Base-by-base conservation (phyloP, 805 yeast species). In the Monosporozyma unispora region DNA sequence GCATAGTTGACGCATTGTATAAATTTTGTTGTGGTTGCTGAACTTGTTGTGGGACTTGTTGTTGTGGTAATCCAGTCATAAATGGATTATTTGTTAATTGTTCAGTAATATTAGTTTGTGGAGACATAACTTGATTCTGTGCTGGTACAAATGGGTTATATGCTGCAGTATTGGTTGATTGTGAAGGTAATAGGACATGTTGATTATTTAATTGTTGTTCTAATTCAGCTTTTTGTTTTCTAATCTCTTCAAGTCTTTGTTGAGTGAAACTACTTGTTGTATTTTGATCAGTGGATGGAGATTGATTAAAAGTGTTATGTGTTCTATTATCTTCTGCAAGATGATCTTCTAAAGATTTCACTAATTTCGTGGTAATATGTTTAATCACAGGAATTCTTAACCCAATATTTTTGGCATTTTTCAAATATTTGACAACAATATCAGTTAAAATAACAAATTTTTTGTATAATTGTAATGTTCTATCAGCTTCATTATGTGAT, bases 331-430 rank as follows among this genome's bases (percentile, higher is more conserved):
- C 88, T 62, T 91, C 97, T 55, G 82, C 77, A 56, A 93, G 70
- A 65, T 91, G 95, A 57, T 90, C 96, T 62, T 88, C 93, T 53
- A 93, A 76, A 12, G 95, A 82, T 31, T 81, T 76, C 3, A 96
- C 85, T 54, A 93, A 74, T 23, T 96, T 93, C 2, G 97, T 90
- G 21, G 97, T 97, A 1, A 98, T 98, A 68, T 93, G 99, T 63
- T 87, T 87, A 53, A 93, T 90, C 12, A 96, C 90, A 35, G 99
- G 99, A 31, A 93, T 96, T 59, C 84, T 90, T 55, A 91, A 72
- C 59, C 89, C 89, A 2, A 97, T 89, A 11, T 89, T 79, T 62
- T 93, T 91, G 4, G 98, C 99, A 14, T 84, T 81, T 58, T 95
- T 80, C 60, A 93, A 74, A 66, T 85, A 93, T 57, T 82, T 83